Conservation (phyloP, 139 green algal species). For the Asterochloris sp. region DNA sequence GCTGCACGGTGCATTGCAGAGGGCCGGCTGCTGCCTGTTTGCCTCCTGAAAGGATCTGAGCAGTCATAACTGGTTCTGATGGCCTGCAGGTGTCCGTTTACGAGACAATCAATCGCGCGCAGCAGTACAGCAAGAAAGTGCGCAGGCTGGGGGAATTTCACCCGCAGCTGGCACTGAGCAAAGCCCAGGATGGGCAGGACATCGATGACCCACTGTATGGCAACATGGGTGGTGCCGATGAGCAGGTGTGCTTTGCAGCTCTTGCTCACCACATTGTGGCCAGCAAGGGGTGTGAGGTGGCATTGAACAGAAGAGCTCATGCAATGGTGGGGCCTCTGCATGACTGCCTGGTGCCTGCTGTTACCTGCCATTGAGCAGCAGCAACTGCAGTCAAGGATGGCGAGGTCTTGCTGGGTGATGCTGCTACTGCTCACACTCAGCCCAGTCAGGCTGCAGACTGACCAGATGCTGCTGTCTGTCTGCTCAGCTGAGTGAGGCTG, state of each 20-base stretch:
- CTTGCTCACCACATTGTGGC: background rate
- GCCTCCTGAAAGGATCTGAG: background rate
- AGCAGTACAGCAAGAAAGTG: conserved; percentile 56
- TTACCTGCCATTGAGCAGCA: background rate
- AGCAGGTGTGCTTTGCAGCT: conserved; percentile 43
- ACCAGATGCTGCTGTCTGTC: background rate
- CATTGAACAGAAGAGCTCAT: no score
- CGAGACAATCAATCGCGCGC: conserved; percentile 63
- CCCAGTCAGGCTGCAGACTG: background rate
- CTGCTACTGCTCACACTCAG: background rate
- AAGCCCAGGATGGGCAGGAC: conserved; percentile 49
- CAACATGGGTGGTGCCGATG: conserved; percentile 56
- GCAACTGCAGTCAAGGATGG: background rate
- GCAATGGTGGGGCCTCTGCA: background rate
- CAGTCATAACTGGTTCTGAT: background rate
- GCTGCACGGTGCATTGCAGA: background rate
- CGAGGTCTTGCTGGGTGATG: background rate
- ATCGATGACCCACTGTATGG: conserved; percentile 84
- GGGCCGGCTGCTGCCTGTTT: background rate
- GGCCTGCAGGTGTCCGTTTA: conserved; percentile 58
- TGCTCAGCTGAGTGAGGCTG: background rate
- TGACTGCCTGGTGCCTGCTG: background rate
- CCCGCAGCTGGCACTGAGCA: background rate
- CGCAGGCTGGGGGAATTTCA: conserved; percentile 69
- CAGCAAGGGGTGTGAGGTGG: background rate